Evolutionary conservation across 2,329 filamentous ascomycete genomes (phyloP), one percentile per base, ranked within the genome.

Genomic region (Neofusicoccum kwambonambiense): DNA sequence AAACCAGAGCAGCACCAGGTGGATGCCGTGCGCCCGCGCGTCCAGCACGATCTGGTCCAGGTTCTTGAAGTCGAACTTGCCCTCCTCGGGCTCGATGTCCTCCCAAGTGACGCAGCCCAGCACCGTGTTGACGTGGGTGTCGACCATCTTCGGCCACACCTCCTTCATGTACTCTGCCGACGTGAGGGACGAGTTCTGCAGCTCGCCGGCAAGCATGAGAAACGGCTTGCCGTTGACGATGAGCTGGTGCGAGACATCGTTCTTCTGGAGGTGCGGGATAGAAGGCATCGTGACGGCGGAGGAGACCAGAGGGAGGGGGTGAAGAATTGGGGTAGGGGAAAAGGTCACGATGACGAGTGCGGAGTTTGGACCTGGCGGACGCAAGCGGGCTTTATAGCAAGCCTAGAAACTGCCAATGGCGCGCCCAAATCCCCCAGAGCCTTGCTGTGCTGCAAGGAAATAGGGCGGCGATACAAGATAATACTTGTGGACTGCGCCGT

Each of bases 161-260:
- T 75, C 72, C 15, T 73, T 69, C 80, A 83, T 83, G 65, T 79
- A 82, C 51, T 75, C 72, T 7, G 78, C 74, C 4, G 78, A 82
- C 8, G 75, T 78, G 52, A 83, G 72, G 1, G 79, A 80, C 0
- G 81, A 83, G 68, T 83, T 83, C 63, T 83, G 81, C 42, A 82
- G 70, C 71, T 83, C 80, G 9, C 71, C 80, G n/a, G 73, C 77
- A 5, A 80, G 73, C 66, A 81, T 78, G 41, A 82, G 76, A 62
- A 80, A 81, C 0, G 80, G 80, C 35, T 78, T 70, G 66, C 76
- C 80, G 70, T 82, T 68, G 66, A 82, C 78, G 49, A 81, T 69
- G 13, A 83, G 73, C 66, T 83, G 79, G 64, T 66, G 71, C 27
- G 65, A 72, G 17, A 62, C 67, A 62, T 70, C 68, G 57, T 67